Base-by-base conservation (phyloP, 495 filamentous ascomycete species). In the Penicillium crystallinum region DNA sequence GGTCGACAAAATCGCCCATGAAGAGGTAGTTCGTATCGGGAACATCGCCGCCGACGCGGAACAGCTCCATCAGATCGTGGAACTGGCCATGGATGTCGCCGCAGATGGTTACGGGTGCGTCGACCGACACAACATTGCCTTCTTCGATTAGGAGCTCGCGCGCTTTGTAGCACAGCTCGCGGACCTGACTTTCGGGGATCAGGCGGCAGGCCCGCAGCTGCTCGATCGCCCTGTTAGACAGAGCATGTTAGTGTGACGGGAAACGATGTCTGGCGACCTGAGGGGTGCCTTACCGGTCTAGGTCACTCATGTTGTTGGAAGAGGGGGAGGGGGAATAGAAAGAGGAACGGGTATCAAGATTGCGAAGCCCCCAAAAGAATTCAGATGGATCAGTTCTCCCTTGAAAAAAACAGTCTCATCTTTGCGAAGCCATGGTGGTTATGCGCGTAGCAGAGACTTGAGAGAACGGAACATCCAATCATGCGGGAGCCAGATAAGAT, bases 81-180 rank as follows among this genome's bases (percentile, higher is more conserved):
- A 98, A 98, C 66, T 98, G 93, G 54, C 93, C 93, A 61, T 98
- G 92, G 55, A 98, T 98, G 64, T 98, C 93, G 45, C 93, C 93
- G 66, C 93, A 98, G 81, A 98, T 97, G 66, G 93, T 98, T 58
- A 98, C 93, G 21, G 93, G 93, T 49, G 93, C 93, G 63, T 92
- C 86, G 56, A 98, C 91, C 30, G 89, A 88, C 47, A 97, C 93
- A 41, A 98, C 93, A 69, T 98, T 98, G 52, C 89, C 91, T 74
- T 98, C 93, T 73, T 98, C 93, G 54, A 98, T 95, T 42, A 98
- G 76, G 33, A 98, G 82, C 74, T 98, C 93, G 49, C 93, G 83
- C 41, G 93, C 93, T 72, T 97, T 97, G 78, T 97, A 91, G 73
- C 95, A 97, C 63, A 98, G 80, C 68, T 97, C 91, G 59, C 93